Evolutionary conservation across 805 yeast genomes (phyloP).

Genomic region (Sugiyamaella valdiviana): DNA sequence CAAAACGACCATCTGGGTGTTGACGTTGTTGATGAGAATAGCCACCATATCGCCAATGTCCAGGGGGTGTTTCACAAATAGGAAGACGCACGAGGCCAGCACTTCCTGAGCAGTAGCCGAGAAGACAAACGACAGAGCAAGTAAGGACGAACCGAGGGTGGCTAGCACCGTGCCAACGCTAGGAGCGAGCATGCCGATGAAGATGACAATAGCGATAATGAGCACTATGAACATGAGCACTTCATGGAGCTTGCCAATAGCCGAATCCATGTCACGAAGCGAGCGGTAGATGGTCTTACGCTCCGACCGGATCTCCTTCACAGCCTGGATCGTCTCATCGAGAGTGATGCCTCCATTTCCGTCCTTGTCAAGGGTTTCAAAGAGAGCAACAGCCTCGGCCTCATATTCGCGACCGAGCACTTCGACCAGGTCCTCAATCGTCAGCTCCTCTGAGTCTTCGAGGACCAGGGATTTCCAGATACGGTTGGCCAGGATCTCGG

Average conservation of each 20-base stretch:
- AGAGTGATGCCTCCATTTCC: constrained; percentile 33
- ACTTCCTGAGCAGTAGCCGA: constrained; percentile 35
- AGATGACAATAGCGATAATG: constrained; percentile 32
- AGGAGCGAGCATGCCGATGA: constrained; percentile 38
- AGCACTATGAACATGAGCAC: constrained; percentile 31
- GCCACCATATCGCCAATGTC: constrained; percentile 38
- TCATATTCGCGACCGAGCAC: constrained; percentile 28
- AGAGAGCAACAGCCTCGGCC: constrained; percentile 29
- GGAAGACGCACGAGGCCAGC: constrained; percentile 34
- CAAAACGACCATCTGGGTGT: constrained; percentile 27
- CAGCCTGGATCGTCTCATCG: constrained; percentile 33
- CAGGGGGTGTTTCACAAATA: constrained; percentile 38
- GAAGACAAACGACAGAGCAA: constrained; percentile 36
- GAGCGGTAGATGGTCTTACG: constrained; percentile 32
- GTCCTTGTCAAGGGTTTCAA: constrained; percentile 32
- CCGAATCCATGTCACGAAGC: constrained; percentile 36
- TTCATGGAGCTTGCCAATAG: constrained; percentile 34
- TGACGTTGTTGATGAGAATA: constrained; percentile 24
- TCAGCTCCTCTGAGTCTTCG: constrained; percentile 32
- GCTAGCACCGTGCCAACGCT: constrained; percentile 36
- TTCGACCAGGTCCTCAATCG: constrained; percentile 31
- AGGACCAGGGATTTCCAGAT: constrained; percentile 38
- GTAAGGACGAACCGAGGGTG: constrained; percentile 35
- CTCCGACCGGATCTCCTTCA: constrained; percentile 32
- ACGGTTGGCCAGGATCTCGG: constrained; percentile 32